A percentile compares a stretch with the other conserved stretches of the same genome.
Conservation (phyloP, 108 stramenopile genomes). For the Craspedostauros australis region DNA sequence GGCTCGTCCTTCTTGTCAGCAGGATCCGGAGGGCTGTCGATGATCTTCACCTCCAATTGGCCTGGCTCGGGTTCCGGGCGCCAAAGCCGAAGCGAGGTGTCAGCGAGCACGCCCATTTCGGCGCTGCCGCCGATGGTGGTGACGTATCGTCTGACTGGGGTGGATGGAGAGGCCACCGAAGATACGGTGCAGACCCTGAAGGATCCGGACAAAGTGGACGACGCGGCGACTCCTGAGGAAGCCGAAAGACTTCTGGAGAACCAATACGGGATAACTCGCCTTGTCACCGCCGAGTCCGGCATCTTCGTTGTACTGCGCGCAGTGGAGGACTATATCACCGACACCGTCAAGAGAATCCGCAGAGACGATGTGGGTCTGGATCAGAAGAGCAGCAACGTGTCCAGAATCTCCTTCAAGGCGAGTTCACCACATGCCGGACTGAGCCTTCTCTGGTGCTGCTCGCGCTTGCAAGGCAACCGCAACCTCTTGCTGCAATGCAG, state of each 20-base stretch:
- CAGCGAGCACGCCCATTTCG: constrained; percentile 36
- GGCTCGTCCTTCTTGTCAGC: constrained; percentile 26
- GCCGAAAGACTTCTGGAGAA: constrained; percentile 59
- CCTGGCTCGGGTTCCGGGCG: constrained; percentile 3
- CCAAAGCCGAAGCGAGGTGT: constrained; percentile 11
- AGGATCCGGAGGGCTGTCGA: constrained; percentile 55
- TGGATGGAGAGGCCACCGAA: constrained; percentile 88
- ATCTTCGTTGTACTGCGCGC: constrained; percentile 55
- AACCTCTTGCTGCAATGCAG: constrained; percentile 63
- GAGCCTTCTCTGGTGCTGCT: constrained; percentile 48
- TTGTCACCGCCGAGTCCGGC: constrained; percentile 41
- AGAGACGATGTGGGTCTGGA: constrained; percentile 48
- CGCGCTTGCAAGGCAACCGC: constrained; percentile 57
- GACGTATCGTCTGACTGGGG: constrained; percentile 76
- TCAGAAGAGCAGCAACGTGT: constrained; percentile 25
- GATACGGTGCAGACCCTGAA: constrained; percentile 62
- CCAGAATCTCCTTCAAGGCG: constrained; percentile 43
- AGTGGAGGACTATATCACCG: constrained; percentile 41
- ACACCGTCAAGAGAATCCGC: constrained; percentile 52
- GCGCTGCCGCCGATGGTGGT: constrained; percentile 65
- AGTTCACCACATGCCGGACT: constrained; percentile 55
- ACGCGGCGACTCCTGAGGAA: constrained; percentile 27
- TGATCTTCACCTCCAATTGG: constrained; percentile 51
- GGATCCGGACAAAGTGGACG: constrained; percentile 66
- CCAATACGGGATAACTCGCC: constrained; percentile 66